Evolutionary conservation across 768 basidiomycete genomes (phyloP), one percentile per base, ranked within the genome.

Genomic region (Russula olivacea): DNA sequence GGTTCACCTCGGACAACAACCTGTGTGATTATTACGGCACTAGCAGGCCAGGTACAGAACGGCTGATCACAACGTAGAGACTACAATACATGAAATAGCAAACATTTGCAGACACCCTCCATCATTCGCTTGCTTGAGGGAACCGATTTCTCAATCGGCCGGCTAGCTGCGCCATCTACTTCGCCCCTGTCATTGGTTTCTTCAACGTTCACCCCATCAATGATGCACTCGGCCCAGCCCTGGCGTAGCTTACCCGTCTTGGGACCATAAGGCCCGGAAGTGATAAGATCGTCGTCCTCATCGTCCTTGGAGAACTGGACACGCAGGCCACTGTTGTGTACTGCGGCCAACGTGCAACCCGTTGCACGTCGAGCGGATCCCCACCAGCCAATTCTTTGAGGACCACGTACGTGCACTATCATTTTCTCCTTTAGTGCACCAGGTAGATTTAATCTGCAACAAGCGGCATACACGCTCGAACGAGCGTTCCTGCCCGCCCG

Each of bases 261-360:
- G 43, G 58, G 53, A 49, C 66, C 65, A 43, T 68, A 68, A 12
- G 65, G 67, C 14, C 67, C 67, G 8, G 65, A 65, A n/a, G 61
- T 58, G 54, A 59, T 56, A 34, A 63, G 11, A n/a, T 59, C 62
- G 21, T 66, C 65, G 47, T 87, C 82, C 61, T 87, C 86, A 58
- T 86, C 82, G 76, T 80, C 80, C 17, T 79, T 72, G 55, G 81
- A 76, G 70, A 88, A 85, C 54, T 81, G 72, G 11, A 89, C 87
- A 67, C 81, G 78, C 45, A 83, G 73, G 4, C 74, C 71, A 19
- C 48, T 61, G n/a, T 51, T 68, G 60, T 36, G 82, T 79, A 83
- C 65, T 78, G 80, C 1, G 91, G 91, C 91, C 91, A 93, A 41
- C 91, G 80, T 70, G 83, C 78, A 68, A 89, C 86, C 58, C 90